Evolutionary conservation across 169 alveolate genomes (phyloP).

Genomic region (Besnoitia besnoiti): DNA sequence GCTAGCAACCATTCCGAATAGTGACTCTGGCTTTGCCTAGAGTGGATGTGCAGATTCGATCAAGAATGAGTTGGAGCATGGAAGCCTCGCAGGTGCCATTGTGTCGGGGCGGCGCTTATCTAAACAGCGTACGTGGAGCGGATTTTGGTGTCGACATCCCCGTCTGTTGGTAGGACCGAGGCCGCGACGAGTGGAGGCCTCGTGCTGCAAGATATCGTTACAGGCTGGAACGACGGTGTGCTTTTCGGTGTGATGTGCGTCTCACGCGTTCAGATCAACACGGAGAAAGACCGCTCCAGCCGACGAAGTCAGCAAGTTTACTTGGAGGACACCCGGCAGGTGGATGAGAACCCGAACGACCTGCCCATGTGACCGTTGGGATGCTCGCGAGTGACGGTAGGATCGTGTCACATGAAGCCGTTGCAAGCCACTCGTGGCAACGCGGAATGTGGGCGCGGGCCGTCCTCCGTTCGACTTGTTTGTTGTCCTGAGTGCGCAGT

Average conservation of each 20-base stretch:
- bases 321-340: constrained; percentile 34
- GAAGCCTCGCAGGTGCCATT: no score
- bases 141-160: no score
- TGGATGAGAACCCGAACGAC: constrained; percentile 28
- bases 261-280: background rate
- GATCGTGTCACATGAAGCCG: background rate
- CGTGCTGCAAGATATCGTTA: no score
- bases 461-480: background rate
- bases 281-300: constrained; percentile 25
- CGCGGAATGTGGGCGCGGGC: background rate
- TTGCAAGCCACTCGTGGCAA: background rate
- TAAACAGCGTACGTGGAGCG: background rate
- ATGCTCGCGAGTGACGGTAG: background rate
- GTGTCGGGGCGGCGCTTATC: no score
- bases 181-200: no score
- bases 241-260: background rate
- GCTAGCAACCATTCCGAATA: no score
- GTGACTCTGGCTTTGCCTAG: no score
- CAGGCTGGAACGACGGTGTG: no score
- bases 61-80: no score
- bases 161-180: no score
- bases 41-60: no score
- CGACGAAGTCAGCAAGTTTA: constrained; percentile 30
- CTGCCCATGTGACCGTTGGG: background rate
- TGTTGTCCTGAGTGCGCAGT: background rate